Base-by-base conservation (phyloP, 2,329 filamentous ascomycete species). In the Acephala macrosclerotiorum region DNA sequence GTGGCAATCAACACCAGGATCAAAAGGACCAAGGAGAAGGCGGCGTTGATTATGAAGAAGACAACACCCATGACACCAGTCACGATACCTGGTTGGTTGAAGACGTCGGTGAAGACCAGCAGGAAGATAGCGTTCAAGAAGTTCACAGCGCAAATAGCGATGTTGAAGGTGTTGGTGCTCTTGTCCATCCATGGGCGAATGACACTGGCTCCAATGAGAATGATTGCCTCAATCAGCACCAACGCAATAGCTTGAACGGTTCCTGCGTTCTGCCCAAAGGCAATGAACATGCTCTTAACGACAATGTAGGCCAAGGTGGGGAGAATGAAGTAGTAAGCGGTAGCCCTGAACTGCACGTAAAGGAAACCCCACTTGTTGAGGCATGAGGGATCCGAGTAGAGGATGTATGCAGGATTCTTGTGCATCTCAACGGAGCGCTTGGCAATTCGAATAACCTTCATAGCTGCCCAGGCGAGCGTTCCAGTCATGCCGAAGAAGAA, bases 301-400 rank as follows among this genome's bases (percentile, higher is more conserved):
- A 97, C 77, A 42, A 91, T 88, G 79, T 97, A 97, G 61, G 81
- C 79, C 64, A 98, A 83, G 61, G 91, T 81, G 0, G 93, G 93
- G 40, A 96, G 87, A 73, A 97, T 93, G 79, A 95, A 97, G 83
- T 96, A 97, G 85, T 97, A 97, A 45, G 94, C 93, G 2, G 94
- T 95, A 45, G 95, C 95, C 75, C 95, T 92, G 85, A 97, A 97
- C 79, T 97, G 94, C 47, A 98, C 93, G 77, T 98, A 98, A 70
- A 98, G 87, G 83, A 97, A 97, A 25, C 95, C 95, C 95, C 94
- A 97, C 81, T 97, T 97, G 87, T 97, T 97, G 70, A 98, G 87
- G 61, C 92, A 90, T 69, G 93, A 87, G n/a, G 94, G 94, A 75
- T 98, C 94, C 2, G 95, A 97, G 82, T 96, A 98, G 68, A 98